Evolutionary conservation across 179 eudicot genomes (phyloP).

Genomic region (Monotropa hypopitys): DNA sequence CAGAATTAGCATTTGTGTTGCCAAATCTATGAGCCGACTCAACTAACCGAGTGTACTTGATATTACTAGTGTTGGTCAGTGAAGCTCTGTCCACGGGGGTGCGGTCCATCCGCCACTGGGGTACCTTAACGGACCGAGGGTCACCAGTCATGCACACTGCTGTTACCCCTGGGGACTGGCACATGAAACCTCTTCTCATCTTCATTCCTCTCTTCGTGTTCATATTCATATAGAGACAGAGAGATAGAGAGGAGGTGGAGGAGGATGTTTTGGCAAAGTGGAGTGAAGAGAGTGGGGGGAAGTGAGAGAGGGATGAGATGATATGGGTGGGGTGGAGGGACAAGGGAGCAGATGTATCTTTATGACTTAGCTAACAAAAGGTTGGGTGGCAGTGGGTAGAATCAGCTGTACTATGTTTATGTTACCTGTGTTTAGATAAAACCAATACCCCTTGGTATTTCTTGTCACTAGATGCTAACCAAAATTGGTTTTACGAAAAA

Average conservation of each 20-base stretch:
- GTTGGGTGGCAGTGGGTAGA: constrained; percentile 6
- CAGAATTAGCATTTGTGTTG: too few species aligned
- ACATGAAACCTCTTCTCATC: constrained; percentile 44
- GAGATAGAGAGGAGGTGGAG: not conserved
- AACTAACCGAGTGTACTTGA: constrained; percentile 21
- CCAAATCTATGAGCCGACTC: constrained; percentile 10
- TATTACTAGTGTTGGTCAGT: constrained; percentile 7
- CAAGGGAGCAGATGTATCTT: not conserved
- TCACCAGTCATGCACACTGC: constrained; percentile 27
- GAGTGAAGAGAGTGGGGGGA: not conserved
- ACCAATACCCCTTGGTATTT: not conserved
- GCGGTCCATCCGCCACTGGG: constrained; percentile 15
- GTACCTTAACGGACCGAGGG: constrained; percentile 25
- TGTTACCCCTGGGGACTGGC: constrained; percentile 28
- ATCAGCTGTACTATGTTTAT: not conserved
- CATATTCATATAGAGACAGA: constrained; percentile 10
- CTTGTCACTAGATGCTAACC: not conserved
- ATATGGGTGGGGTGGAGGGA: too few species aligned
- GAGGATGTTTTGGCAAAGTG: not conserved
- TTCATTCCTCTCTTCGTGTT: constrained; percentile 15
- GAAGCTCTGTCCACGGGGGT: constrained; percentile 7
- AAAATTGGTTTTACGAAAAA: not conserved
- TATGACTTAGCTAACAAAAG: constrained; percentile 2
- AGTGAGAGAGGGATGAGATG: too few species aligned
- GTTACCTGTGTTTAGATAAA: not conserved